phyloP scores from a whole-genome alignment of 805 yeast genomes.

The Candida nonsorbophila region DNA sequence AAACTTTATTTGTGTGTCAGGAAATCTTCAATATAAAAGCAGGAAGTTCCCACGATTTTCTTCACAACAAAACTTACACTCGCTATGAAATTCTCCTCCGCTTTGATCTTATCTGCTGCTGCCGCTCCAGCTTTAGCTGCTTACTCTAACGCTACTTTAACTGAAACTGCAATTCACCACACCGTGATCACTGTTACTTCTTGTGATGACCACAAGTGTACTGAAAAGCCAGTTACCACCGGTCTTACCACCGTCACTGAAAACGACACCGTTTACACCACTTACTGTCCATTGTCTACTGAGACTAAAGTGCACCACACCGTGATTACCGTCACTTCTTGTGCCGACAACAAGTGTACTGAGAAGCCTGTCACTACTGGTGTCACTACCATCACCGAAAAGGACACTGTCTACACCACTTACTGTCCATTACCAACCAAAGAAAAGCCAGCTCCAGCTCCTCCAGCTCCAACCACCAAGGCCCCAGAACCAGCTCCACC shows the following conservation, averaged over 20 bases:
- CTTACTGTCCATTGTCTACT: slow-evolving; percentile 25
- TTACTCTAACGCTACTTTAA: slow-evolving; percentile 23
- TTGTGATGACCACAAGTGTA: slow-evolving; percentile 27
- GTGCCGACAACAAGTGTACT: slow-evolving; percentile 24
- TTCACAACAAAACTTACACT: slow-evolving; percentile 9
- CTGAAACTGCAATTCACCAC: slow-evolving; percentile 21
- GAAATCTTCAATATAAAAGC: too few relatives aligned
- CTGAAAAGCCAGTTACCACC: slow-evolving; percentile 23
- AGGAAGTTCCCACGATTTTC: slow-evolving; percentile 1
- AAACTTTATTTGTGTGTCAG: too few relatives aligned
- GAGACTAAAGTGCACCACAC: slow-evolving; percentile 12
- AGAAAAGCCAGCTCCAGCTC: slow-evolving; percentile 10
- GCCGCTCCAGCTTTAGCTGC: slow-evolving; percentile 24
- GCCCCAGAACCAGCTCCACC: slow-evolving; percentile 10
- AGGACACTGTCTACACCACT: slow-evolving; percentile 23
- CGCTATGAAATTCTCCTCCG: slow-evolving; percentile 34
- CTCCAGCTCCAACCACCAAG: slow-evolving; percentile 10
- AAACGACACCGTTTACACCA: slow-evolving; percentile 24
- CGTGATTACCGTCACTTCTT: slow-evolving; percentile 29
- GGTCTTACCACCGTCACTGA: slow-evolving; percentile 33
- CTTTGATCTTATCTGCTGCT: slow-evolving; percentile 20
- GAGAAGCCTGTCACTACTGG: slow-evolving; percentile 20
- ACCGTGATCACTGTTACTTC: slow-evolving; percentile 33
- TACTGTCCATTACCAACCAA: slow-evolving; percentile 20
- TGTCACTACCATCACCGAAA: slow-evolving; percentile 14